Conservation (phyloP, 2,329 filamentous ascomycete species). For the Phialophora expanda region DNA sequence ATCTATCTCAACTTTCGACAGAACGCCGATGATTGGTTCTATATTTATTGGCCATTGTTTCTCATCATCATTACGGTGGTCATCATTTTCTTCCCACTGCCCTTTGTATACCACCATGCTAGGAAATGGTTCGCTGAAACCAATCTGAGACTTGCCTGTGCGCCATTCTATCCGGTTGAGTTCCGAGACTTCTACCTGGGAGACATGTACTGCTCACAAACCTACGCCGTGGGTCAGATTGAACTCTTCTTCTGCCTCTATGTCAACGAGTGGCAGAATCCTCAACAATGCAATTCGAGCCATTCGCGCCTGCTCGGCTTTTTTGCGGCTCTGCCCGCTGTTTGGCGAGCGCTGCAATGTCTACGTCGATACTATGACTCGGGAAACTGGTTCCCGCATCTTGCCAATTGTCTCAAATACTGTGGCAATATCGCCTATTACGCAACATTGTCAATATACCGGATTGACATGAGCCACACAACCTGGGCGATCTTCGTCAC, state of each 20-base stretch:
- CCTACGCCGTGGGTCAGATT: conserved; percentile 86
- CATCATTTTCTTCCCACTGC: conserved; percentile 77
- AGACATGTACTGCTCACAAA: conserved; percentile 96
- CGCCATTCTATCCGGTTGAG: conserved; percentile 89
- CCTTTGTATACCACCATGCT: conserved; percentile 74
- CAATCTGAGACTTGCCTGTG: conserved; percentile 84
- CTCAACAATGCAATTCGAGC: conserved; percentile 79
- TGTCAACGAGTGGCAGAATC: conserved; percentile 74
- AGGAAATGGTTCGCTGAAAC: conserved; percentile 87
- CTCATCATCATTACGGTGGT: conserved; percentile 71
- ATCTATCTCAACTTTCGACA: conserved; percentile 88
- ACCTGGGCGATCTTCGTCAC: conserved; percentile 75
- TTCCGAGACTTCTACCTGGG: conserved; percentile 97
- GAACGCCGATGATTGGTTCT: conserved; percentile 70
- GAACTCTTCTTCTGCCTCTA: conserved; percentile 96
- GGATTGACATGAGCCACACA: conserved; percentile 65
- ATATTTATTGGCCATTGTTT: conserved; percentile 83
- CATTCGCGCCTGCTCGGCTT: conserved; percentile 86
- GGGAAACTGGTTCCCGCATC: conserved; percentile 83
- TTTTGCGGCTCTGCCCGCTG: conserved; percentile 78
- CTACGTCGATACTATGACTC: conserved; percentile 88
- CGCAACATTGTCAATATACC: conserved; percentile 79
- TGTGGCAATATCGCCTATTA: conserved; percentile 80
- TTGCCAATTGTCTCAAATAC: conserved; percentile 93
- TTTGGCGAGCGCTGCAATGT: conserved; percentile 92